Conservation (phyloP, 345 rosid genomes). For the Carallia pectinifolia region DNA sequence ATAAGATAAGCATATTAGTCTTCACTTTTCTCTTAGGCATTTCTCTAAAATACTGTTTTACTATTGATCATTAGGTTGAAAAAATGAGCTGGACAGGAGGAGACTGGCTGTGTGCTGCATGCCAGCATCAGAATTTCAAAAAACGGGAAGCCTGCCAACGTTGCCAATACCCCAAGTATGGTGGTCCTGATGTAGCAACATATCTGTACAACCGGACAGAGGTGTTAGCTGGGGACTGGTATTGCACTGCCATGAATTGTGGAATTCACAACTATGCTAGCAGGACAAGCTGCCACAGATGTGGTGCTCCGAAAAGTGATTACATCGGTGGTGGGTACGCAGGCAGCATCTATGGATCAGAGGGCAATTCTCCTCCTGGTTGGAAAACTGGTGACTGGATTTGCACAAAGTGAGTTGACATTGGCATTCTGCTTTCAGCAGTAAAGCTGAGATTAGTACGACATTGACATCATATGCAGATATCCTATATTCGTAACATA, state of each 20-base stretch:
- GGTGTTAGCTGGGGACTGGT: conserved; percentile 81
- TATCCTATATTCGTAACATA: too few relatives aligned
- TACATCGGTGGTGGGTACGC: conserved; percentile 12
- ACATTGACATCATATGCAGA: background rate
- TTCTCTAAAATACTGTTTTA: background rate
- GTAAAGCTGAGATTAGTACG: background rate
- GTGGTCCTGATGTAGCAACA: conserved; percentile 67
- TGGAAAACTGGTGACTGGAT: conserved; percentile 92
- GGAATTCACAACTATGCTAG: conserved; percentile 78
- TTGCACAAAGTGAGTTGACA: conserved; percentile 48
- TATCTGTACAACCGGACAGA: conserved; percentile 52
- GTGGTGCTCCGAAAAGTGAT: conserved; percentile 58
- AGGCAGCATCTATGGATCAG: conserved; percentile 2
- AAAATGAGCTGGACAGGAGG: conserved; percentile 81
- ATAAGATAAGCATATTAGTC: too few relatives aligned
- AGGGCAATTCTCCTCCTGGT: conserved; percentile 41
- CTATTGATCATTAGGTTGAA: conserved; percentile 11
- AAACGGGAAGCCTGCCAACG: conserved; percentile 70
- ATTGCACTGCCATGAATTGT: conserved; percentile 56
- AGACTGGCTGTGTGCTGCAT: conserved; percentile 82
- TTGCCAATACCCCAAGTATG: conserved; percentile 69
- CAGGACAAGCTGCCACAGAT: conserved; percentile 64
- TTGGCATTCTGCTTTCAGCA: background rate
- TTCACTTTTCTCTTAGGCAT: too few relatives aligned
- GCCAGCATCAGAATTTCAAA: conserved; percentile 75